Conservation (phyloP, 148 eudicot species). For the Fagopyrum tataricum region DNA sequence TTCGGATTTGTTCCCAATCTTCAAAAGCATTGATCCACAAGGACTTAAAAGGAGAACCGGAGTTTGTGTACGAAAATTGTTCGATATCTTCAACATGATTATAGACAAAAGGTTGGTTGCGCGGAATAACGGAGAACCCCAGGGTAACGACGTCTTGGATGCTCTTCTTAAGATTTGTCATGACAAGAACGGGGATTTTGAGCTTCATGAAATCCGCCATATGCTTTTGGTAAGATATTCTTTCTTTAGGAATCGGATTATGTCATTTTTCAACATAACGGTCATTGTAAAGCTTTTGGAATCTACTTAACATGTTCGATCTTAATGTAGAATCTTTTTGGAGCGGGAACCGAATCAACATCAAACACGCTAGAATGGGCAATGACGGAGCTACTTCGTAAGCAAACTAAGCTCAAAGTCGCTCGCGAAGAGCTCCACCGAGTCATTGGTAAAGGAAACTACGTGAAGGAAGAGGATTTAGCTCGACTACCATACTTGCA, state of each 20-base stretch:
- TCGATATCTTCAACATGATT: too few species aligned
- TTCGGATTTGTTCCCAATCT: too few species aligned
- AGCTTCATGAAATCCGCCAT: conserved; percentile 18
- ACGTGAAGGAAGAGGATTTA: conserved; percentile 24
- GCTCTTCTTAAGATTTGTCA: conserved; percentile 18
- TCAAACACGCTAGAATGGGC: conserved; percentile 40
- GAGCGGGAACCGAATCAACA: conserved; percentile 19
- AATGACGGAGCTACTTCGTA: conserved; percentile 31
- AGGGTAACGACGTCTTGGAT: conserved; percentile 20
- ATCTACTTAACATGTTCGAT: not conserved
- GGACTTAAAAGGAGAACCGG: too few species aligned
- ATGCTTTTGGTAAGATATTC: conserved; percentile 20
- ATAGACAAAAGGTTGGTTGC: conserved; percentile 14
- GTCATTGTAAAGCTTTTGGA: not conserved
- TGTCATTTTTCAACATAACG: not conserved
- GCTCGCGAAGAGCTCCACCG: conserved; percentile 20
- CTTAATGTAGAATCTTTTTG: not conserved
- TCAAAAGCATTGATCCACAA: too few species aligned
- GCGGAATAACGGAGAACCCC: not conserved
- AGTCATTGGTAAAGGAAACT: conserved; percentile 21
- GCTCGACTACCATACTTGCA: conserved; percentile 24
- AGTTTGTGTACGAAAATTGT: too few species aligned
- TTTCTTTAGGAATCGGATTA: not conserved
- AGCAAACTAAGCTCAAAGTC: conserved; percentile 12
- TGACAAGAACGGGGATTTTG: conserved; percentile 15